Conservation (phyloP, 2,329 filamentous ascomycete genomes). For the Sarocladium kiliense region DNA sequence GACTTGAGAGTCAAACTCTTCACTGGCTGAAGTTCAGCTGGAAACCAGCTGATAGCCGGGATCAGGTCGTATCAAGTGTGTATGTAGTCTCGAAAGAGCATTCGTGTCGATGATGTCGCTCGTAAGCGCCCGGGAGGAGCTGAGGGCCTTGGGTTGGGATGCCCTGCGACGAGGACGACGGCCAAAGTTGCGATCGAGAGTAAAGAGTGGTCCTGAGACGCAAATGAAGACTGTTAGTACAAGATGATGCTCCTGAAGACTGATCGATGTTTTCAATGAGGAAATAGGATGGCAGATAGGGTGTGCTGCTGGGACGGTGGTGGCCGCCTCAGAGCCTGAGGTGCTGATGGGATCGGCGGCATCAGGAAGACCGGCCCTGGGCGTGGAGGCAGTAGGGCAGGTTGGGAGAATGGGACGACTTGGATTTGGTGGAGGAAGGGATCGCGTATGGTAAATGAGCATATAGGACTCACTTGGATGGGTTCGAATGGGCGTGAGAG, state of each 20-base stretch:
- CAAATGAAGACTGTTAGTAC: background rate
- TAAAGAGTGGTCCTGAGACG: background rate
- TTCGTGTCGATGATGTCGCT: slow-evolving; percentile 5
- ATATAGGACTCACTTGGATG: slow-evolving; percentile 4
- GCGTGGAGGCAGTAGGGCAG: background rate
- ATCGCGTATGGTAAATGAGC: slow-evolving; percentile 5
- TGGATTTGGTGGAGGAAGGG: background rate
- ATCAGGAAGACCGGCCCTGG: background rate
- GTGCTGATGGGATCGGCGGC: background rate
- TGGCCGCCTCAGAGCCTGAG: slow-evolving; percentile 4
- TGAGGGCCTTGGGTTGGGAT: background rate
- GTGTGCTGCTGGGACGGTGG: background rate
- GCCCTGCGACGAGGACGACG: slow-evolving; percentile 4
- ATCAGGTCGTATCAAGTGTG: background rate
- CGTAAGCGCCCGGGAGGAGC: slow-evolving; percentile 1
- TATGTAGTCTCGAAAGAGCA: background rate
- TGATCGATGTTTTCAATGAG: background rate
- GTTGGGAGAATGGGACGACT: background rate
- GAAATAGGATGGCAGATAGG: background rate
- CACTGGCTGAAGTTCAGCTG: slow-evolving; percentile 3
- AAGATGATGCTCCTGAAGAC: background rate
- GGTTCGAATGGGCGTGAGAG: background rate
- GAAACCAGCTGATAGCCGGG: background rate
- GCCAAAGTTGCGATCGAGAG: background rate
- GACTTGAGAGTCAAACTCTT: background rate